Base-by-base conservation (phyloP, 805 yeast species). In the Yarrowia osloensis region DNA sequence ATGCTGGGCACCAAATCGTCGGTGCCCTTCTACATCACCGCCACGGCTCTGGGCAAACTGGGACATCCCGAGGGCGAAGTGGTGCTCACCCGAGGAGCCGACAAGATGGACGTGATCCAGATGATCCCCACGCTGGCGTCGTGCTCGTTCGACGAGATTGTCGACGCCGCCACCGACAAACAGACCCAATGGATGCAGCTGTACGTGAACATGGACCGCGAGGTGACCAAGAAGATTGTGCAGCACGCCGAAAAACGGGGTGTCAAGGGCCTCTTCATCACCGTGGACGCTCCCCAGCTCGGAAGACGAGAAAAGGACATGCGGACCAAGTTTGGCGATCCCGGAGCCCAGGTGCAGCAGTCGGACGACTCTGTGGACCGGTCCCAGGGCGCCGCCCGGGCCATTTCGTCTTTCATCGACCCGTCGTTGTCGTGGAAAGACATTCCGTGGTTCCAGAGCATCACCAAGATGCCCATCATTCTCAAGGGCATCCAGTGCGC, bases 1-100 rank as follows among this genome's bases (percentile, higher is more conserved):
- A 85, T 94, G 85, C 80, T 94, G 44, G 97, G 97, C n/a, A 74
- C 85, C 21, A 79, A 81, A 63, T 81, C 86, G 1, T 79, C 84
- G 19, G 89, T 87, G 15, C 98, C 98, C 17, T 91, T 94, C 76
- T 94, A 93, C 75, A 86, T 89, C 66, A 84, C 94, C 44, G 98
- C 98, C 1, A 91, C 98, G 6, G 98, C 98, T 0, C 81, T 92
- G 69, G 97, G 96, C 40, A 89, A 88, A 74, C 82, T 94, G 71
- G 98, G 98, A 3, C 95, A 93, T 74, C 91, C 91, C 2, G 97
- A 91, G 46, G 98, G 98, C 67, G 98, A 94, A 77, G 85, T 86
- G 68, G 91, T 88, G 19, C 84, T 94, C 70, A 91, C 98, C 1
- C 81, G 88, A 73, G 91, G 91, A n/a, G 89, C 96, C 31, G 91